These are phyloP conservation scores for Isoetes taiwanensis DNA, from an alignment of 75 land plant species.

Conservation along the genomic window DNA sequence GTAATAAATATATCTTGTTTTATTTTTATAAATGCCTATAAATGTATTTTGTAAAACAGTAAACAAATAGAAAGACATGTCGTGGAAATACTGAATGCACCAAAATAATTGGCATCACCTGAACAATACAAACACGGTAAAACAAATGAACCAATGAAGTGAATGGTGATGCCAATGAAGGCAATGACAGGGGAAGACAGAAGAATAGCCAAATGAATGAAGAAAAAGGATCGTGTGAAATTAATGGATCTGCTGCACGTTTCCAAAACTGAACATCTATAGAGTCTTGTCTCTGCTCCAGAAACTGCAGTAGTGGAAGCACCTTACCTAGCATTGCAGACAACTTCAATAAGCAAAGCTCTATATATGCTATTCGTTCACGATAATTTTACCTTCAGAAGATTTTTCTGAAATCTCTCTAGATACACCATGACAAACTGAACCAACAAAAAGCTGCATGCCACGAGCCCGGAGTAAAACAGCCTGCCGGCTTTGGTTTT, in stretches of 20 bases:
- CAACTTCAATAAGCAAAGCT: no score
- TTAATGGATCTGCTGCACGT: conserved; percentile 64
- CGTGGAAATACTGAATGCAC: no score
- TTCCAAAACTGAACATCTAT: conserved; percentile 67
- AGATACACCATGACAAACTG: conserved; percentile 45
- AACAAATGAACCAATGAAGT: conserved; percentile 70
- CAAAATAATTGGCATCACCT: no score
- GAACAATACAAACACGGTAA: conserved; percentile 60
- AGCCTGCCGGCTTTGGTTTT: conserved; percentile 34
- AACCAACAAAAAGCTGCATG: conserved; percentile 53
- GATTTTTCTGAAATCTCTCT: conserved; percentile 23
- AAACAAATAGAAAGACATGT: no score
- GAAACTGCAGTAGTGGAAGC: conserved; percentile 23
- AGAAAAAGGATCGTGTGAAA: conserved; percentile 81
- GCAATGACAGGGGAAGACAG: conserved; percentile 64
- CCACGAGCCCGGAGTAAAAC: conserved; percentile 60
- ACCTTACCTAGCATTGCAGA: no score
- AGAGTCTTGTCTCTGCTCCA: conserved; percentile 28
- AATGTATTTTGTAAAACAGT: no score
- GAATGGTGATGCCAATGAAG: conserved; percentile 34
- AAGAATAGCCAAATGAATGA: conserved; percentile 83
- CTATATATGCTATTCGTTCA: no score
- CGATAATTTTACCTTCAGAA: conserved; percentile 24
- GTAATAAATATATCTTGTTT: no score
- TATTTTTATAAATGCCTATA: no score